phyloP scores from a whole-genome alignment of 1,139 yeast species.

The Pichia sp. region DNA sequence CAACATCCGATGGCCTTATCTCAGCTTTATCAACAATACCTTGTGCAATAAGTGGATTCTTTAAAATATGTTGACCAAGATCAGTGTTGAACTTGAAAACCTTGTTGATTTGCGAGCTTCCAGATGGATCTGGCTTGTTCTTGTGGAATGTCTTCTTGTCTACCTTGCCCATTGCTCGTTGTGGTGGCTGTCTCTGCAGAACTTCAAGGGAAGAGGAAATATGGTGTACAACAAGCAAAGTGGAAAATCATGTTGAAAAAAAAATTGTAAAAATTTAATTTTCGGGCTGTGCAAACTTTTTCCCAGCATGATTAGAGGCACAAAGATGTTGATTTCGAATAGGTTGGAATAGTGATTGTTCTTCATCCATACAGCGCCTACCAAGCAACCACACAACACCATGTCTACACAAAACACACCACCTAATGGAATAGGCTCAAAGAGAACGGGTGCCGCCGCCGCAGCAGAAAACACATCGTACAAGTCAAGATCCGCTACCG shows the following conservation, averaged over 20 bases:
- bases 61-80: conserved; percentile 94
- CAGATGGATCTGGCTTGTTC: conserved; percentile 45
- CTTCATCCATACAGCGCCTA: too few relatives aligned
- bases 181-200: too few relatives aligned
- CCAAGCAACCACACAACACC: not conserved
- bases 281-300: not conserved
- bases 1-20: conserved; percentile 88
- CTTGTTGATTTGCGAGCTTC: conserved; percentile 68
- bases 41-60: conserved; percentile 95
- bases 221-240: not conserved
- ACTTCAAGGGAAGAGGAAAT: not conserved
- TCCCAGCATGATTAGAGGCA: too few relatives aligned
- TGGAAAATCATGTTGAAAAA: not conserved
- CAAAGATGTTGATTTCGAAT: too few relatives aligned
- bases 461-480: conserved; percentile 7
- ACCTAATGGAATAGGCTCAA: conserved; percentile 5
- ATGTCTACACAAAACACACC: not conserved
- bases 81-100: conserved; percentile 97
- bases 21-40: conserved; percentile 97
- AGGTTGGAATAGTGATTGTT: too few relatives aligned
- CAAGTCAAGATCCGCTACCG: conserved; percentile 16
- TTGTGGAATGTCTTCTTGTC: conserved; percentile 50
- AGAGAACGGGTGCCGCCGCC: conserved; percentile 9
- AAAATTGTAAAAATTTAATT: not conserved
- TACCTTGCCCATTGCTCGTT: conserved; percentile 56